Evolutionary conservation across 345 rosid species (phyloP), one percentile per base, ranked within the genome.

Genomic region (Camelina sativa): DNA sequence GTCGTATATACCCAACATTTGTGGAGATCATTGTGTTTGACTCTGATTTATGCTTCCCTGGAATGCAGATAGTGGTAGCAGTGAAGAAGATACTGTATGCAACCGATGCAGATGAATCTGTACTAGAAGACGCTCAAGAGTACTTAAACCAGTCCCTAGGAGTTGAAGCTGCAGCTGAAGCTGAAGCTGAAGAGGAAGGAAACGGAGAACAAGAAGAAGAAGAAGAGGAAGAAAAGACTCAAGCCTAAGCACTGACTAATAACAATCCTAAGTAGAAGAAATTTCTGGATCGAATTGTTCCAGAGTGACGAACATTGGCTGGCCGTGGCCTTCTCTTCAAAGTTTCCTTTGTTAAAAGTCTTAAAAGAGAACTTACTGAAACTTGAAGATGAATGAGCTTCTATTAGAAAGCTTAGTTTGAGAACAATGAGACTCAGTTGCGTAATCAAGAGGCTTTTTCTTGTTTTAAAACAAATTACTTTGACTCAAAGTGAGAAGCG

Each of bases 31-130:
- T 60, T 4, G 11, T 19, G 20, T 69, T 47, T n/a, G 32, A 56
- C 16, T 48, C 62, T 71, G 60, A 71, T 41, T 17, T 56, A 37
- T 71, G 30, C 12, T 12, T 65, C 40, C n/a, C 2, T 51, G 65
- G 62, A 50, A 78, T 32, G 83, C 89, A 95, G 97, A 80, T 90
- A 84, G 80, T 87, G 35, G 82, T 81, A 32, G 99, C 93, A 62
- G 78, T 95, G 65, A 95, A 87, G 88, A 91, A 88, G 83, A 88
- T 94, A 83, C 47, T 94, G 53, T 94, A 91, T 59, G 95, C 97
- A 58, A 91, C 86, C 0, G 93, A 91, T 72, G 88, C 85, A 8
- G 81, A 88, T 73, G 91, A 88, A 74, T 89, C 95, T 6, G 87
- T 88, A 51, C 87, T 89, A 11, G 88, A 82, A 61, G 98, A 90